These are phyloP conservation scores for Chlamydomonas applanata DNA, from an alignment of 139 green algal genomes.

Conservation along the genomic window DNA sequence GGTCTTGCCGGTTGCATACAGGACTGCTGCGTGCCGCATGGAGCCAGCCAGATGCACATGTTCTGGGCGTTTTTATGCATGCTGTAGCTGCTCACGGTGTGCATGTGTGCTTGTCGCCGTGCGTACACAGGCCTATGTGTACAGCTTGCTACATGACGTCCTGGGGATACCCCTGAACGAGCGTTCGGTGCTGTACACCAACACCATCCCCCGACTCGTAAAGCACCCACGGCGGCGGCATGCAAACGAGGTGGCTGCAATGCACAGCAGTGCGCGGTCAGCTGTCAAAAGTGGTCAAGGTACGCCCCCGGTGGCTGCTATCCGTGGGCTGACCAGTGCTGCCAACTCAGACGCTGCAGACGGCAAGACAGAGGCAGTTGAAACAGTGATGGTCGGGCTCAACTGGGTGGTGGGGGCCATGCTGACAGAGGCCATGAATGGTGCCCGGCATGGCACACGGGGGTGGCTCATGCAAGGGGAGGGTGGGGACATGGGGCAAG, in stretches of 20 bases:
- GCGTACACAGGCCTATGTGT: slow-evolving; percentile 27
- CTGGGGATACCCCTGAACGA: slow-evolving; percentile 39
- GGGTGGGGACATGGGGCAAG: no score
- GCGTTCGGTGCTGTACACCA: slow-evolving; percentile 36
- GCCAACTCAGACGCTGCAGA: neutral
- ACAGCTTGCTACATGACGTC: slow-evolving; percentile 45
- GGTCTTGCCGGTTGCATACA: no score
- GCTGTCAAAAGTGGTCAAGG: neutral
- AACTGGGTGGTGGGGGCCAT: slow-evolving; percentile 40
- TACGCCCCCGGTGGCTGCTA: neutral
- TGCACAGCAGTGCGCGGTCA: no score
- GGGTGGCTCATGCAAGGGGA: neutral
- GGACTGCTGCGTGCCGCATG: no score
- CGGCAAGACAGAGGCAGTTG: neutral
- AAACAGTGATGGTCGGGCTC: slow-evolving; percentile 8
- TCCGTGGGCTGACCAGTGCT: neutral
- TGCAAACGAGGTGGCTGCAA: neutral
- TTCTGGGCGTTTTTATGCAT: no score
- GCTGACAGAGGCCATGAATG: slow-evolving; percentile 35
- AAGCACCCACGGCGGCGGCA: neutral
- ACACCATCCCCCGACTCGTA: slow-evolving; percentile 24
- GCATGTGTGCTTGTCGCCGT: no score
- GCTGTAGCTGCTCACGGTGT: no score
- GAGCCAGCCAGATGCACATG: no score
- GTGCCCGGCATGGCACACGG: neutral